Conservation (phyloP, 768 basidiomycete genomes). For the Termitomyces sp. region DNA sequence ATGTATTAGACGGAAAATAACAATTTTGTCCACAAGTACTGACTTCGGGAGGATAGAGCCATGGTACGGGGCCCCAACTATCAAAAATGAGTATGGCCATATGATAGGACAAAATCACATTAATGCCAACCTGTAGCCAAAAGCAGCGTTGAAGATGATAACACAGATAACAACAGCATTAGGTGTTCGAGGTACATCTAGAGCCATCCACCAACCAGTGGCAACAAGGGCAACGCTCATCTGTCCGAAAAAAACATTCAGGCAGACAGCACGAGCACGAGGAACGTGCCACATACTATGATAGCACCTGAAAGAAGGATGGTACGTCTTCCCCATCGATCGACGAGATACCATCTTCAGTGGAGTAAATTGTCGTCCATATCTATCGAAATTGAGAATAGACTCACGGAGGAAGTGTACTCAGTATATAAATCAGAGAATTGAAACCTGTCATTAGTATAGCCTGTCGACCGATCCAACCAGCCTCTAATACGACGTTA, state of each 20-base stretch:
- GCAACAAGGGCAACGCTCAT: constrained; percentile 80
- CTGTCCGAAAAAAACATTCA: constrained; percentile 31
- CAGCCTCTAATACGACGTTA: constrained; percentile 53
- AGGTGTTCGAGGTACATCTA: constrained; percentile 83
- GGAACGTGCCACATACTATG: constrained; percentile 37
- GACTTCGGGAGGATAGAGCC: constrained; percentile 87
- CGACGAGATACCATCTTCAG: constrained; percentile 83
- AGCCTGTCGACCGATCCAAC: constrained; percentile 84
- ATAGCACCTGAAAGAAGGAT: constrained; percentile 78
- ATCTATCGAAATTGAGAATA: background rate
- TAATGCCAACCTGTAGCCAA: constrained; percentile 69
- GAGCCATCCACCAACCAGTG: constrained; percentile 92
- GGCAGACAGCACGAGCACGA: background rate
- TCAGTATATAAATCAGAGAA: constrained; percentile 63
- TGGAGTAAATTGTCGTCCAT: constrained; percentile 2
- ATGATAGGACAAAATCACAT: background rate
- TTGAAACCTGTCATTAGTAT: constrained; percentile 90
- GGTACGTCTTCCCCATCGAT: constrained; percentile 76
- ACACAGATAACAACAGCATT: constrained; percentile 86
- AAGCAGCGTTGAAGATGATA: constrained; percentile 90
- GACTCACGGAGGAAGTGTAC: constrained; percentile 68
- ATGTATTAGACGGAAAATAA: constrained; percentile 1
- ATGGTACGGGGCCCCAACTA: constrained; percentile 87
- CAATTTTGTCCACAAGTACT: constrained; percentile 2
- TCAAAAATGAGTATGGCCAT: background rate